Conservation (phyloP, 495 filamentous ascomycete species). For the Penicillium coffeae region DNA sequence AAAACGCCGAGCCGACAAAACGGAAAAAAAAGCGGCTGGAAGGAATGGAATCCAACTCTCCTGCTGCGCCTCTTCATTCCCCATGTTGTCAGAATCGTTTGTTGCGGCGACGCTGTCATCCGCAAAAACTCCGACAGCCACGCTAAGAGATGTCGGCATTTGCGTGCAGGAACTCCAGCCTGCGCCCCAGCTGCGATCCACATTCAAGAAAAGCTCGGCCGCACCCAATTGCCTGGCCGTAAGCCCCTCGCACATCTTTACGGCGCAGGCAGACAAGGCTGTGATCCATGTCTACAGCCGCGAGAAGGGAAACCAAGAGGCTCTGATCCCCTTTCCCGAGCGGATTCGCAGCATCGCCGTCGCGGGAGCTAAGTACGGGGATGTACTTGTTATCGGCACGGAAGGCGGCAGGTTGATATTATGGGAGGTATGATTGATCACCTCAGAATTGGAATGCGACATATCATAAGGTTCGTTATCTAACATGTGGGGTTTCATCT, state of each 20-base stretch:
- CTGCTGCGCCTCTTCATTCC: slow-evolving; percentile 20
- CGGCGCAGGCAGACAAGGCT: slow-evolving; percentile 85
- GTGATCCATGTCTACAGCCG: slow-evolving; percentile 88
- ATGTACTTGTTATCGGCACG: slow-evolving; percentile 77
- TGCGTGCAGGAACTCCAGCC: slow-evolving; percentile 81
- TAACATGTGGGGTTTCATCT: slow-evolving; percentile 7
- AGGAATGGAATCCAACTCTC: slow-evolving; percentile 9
- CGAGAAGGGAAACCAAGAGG: slow-evolving; percentile 79
- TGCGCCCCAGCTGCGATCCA: slow-evolving; percentile 60
- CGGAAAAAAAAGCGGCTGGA: slow-evolving; percentile 24
- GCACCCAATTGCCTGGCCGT: slow-evolving; percentile 73
- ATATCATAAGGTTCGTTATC: slow-evolving; percentile 3
- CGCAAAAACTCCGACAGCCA: slow-evolving; percentile 58
- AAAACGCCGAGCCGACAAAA: slow-evolving; percentile 12
- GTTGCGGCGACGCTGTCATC: slow-evolving; percentile 67
- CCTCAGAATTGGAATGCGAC: not conserved
- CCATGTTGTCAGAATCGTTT: slow-evolving; percentile 80
- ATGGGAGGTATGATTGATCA: slow-evolving; percentile 72
- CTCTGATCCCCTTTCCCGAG: slow-evolving; percentile 79
- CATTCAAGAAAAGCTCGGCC: slow-evolving; percentile 91
- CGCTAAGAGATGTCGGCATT: slow-evolving; percentile 74
- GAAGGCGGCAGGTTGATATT: slow-evolving; percentile 79
- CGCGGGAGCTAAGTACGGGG: slow-evolving; percentile 56
- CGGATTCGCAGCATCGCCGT: slow-evolving; percentile 69
- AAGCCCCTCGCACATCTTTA: slow-evolving; percentile 80